These are phyloP conservation scores for Chytriomyces confervae DNA, from an alignment of 192 early-diverging fungal species.

Conservation along the genomic window DNA sequence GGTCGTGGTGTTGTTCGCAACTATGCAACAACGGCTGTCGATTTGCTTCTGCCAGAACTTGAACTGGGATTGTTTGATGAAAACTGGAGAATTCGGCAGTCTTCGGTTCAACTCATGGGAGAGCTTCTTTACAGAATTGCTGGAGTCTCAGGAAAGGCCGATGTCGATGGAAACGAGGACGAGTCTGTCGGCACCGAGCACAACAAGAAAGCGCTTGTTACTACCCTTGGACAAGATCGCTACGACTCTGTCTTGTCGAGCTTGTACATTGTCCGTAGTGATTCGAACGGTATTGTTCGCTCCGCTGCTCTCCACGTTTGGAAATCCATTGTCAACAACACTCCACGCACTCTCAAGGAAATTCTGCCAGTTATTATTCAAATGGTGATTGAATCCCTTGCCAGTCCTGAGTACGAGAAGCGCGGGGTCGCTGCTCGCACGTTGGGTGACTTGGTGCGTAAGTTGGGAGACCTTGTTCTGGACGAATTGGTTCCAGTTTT, in stretches of 20 bases:
- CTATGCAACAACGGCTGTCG: slow-evolving; percentile 85
- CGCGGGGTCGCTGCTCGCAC: slow-evolving; percentile 89
- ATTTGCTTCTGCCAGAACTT: slow-evolving; percentile 88
- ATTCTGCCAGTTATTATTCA: slow-evolving; percentile 91
- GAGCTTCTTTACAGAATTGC: slow-evolving; percentile 93
- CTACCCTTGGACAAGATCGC: slow-evolving; percentile 85
- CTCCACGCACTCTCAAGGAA: slow-evolving; percentile 95
- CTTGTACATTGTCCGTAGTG: slow-evolving; percentile 91
- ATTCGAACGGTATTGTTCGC: slow-evolving; percentile 80
- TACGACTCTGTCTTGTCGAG: slow-evolving; percentile 85
- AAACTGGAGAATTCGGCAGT: slow-evolving; percentile 96
- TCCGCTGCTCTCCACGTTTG: slow-evolving; percentile 89
- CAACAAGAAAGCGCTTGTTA: slow-evolving; percentile 71
- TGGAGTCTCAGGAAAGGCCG: slow-evolving; percentile 74
- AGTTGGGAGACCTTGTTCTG: slow-evolving; percentile 90
- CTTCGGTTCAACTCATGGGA: slow-evolving; percentile 91
- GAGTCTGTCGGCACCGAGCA: slow-evolving; percentile 70
- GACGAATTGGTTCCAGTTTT: slow-evolving; percentile 90
- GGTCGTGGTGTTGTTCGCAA: slow-evolving; percentile 93
- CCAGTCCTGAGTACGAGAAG: slow-evolving; percentile 74
- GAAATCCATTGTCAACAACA: slow-evolving; percentile 95
- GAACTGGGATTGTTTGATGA: slow-evolving; percentile 88
- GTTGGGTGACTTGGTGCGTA: slow-evolving; percentile 91
- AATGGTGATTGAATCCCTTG: slow-evolving; percentile 83
- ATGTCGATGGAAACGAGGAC: slow-evolving; percentile 64